Evolutionary conservation across 768 basidiomycete genomes (phyloP).

Genomic region (Tricholoma flavovirens): DNA sequence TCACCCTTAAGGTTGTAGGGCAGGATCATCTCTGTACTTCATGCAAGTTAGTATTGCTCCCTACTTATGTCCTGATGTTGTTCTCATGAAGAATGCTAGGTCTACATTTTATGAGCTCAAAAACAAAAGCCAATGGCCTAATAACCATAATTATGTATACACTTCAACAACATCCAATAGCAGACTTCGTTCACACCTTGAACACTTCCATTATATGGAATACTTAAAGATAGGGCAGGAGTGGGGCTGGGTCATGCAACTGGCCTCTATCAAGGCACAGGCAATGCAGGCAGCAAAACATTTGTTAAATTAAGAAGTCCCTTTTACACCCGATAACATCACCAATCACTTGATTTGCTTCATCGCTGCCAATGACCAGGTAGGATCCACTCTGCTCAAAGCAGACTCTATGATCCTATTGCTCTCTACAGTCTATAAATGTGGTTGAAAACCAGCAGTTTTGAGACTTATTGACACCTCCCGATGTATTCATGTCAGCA

Average conservation of each 20-base stretch:
- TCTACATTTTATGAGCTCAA: background rate
- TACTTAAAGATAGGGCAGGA: background rate
- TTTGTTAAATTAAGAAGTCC: background rate
- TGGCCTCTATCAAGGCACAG: background rate
- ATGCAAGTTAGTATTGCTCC: background rate
- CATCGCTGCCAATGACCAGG: slow-evolving; percentile 1
- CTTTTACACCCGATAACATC: background rate
- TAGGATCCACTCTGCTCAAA: background rate
- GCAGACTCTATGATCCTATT: background rate
- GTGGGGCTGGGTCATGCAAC: background rate
- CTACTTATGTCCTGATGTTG: background rate
- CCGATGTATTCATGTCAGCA: too few species aligned
- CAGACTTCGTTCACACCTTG: background rate
- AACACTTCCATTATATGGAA: background rate
- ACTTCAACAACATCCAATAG: background rate
- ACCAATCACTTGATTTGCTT: background rate
- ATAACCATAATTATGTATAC: background rate
- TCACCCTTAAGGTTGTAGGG: background rate
- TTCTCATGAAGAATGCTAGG: background rate
- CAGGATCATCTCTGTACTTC: background rate
- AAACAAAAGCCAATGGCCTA: too few species aligned
- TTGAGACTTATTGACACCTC: background rate
- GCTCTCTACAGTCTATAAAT: background rate
- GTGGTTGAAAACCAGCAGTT: background rate
- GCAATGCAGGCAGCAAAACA: background rate